Evolutionary conservation across 306 rosid genomes (phyloP).

Genomic region (Vigna hirtella): DNA sequence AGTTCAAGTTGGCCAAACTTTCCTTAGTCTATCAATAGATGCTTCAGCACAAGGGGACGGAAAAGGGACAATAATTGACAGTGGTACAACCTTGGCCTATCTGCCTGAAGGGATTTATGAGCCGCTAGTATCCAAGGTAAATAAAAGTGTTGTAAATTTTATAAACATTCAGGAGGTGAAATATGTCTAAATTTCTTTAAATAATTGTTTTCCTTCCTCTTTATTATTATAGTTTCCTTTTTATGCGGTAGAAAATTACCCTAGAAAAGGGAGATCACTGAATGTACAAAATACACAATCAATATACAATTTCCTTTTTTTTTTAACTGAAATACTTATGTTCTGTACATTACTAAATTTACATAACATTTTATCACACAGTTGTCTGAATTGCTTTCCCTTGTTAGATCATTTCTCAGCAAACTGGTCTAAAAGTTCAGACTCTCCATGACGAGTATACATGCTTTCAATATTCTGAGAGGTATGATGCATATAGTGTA

Average conservation of each 20-base stretch:
- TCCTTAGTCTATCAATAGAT: conserved; percentile 67
- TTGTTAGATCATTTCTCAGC: conserved; percentile 76
- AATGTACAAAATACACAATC: background rate
- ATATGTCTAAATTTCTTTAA: background rate
- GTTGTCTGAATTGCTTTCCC: conserved; percentile 43
- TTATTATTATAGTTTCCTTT: background rate
- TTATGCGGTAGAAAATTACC: background rate
- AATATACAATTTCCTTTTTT: no score
- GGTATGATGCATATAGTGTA: conserved; percentile 60
- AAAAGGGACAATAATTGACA: conserved; percentile 94
- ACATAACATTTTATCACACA: conserved; percentile 28
- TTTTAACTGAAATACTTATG: background rate
- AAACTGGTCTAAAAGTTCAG: conserved; percentile 74
- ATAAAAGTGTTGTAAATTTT: background rate
- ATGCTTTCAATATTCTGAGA: conserved; percentile 84
- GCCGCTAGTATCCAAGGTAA: conserved; percentile 81
- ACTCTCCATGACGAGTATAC: conserved; percentile 87
- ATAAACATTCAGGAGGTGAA: background rate
- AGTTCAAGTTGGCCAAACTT: conserved; percentile 78
- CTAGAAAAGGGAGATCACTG: background rate
- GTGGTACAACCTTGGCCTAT: conserved; percentile 99
- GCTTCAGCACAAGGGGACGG: conserved; percentile 69
- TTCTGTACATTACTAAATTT: conserved; percentile 21
- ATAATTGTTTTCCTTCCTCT: background rate
- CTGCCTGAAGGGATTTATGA: conserved; percentile 84